Base-by-base conservation (phyloP, 23 red algal genomes). In the Rhodosorus marinus region DNA sequence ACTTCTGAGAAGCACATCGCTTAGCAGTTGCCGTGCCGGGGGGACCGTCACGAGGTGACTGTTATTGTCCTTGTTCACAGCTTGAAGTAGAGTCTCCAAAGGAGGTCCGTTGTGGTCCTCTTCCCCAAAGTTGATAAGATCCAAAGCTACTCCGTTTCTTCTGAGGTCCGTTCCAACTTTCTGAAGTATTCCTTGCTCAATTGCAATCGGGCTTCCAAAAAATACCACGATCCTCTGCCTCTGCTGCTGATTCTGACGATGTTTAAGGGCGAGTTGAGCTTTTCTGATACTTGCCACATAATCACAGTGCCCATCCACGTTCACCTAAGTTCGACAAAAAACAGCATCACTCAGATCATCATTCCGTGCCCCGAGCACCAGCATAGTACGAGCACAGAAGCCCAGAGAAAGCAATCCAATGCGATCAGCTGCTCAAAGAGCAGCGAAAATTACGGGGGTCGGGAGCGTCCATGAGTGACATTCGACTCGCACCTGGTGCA, bases 201-300 rank as follows among this genome's bases (percentile, higher is more conserved):
- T 72, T 0, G 20, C 55, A 14, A 98, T 27, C 24, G 74, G 81
- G 28, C 71, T 80, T 33, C 64, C 70, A 0, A 98, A 66, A 47
- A 98, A 98, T 3, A 71, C 59, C 42, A 98, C 64, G 27, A 98
- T 80, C 23, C 90, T 63, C 48, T 84, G 90, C 51, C 90, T 65
- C 62, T 84, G 78, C n/a, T 64, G 47, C 20, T 63, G 40, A 55
- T 98, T 98, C 45, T 83, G 78, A 6, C 90, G 90, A 48, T 98
- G 90, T 56, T 98, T 98, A 9, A 98, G 74, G 29, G 90, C 90
- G n/a, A 98, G 45, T 45, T 84, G 78, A 15, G 76, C 90, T 46
- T 98, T 98, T 51, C 81, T 74, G 25, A 94, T 64, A 3, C 63
- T 62, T 15, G 73, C 69, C 7, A 79, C 38, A 34, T 83, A 34